A percentile compares a stretch with the other conserved stretches of the same genome.
These are phyloP conservation scores for Teratosphaeria destructans DNA, from an alignment of 2,329 filamentous ascomycete species.

Conservation along the genomic window DNA sequence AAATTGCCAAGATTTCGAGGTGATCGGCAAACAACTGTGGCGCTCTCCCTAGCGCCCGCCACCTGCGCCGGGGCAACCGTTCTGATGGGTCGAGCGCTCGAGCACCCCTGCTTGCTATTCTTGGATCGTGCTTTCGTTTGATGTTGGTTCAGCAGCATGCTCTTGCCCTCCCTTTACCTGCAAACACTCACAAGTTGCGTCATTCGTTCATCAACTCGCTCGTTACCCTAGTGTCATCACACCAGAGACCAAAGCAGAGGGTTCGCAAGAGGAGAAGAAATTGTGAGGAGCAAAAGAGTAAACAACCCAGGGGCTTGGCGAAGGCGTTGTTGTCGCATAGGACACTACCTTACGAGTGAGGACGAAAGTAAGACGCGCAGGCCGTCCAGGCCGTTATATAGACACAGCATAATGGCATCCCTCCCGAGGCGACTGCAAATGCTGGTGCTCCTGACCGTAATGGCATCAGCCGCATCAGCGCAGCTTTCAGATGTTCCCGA, in stretches of 20 bases:
- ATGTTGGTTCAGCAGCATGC: neutral
- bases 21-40: neutral
- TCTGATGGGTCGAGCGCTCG: neutral
- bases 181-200: neutral
- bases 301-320: neutral
- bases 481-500: slow-evolving; percentile 16
- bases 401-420: slow-evolving; percentile 2
- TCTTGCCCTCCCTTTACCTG: neutral
- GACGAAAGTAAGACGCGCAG: neutral
- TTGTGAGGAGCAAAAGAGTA: neutral
- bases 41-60: neutral
- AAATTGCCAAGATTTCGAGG: slow-evolving; percentile 2
- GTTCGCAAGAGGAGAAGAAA: neutral
- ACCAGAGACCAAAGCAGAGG: neutral
- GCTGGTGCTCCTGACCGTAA: slow-evolving; percentile 15
- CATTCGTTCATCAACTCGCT: neutral
- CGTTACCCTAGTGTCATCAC: neutral
- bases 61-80: neutral
- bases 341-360: neutral
- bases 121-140: neutral
- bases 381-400: neutral
- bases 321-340: neutral
- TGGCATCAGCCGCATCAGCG: slow-evolving; percentile 14
- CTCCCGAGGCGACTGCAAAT: slow-evolving; percentile 7
- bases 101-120: neutral